Evolutionary conservation across 2,329 filamentous ascomycete species (phyloP), one percentile per base, ranked within the genome.

Genomic region (Curvularia verruculosa): DNA sequence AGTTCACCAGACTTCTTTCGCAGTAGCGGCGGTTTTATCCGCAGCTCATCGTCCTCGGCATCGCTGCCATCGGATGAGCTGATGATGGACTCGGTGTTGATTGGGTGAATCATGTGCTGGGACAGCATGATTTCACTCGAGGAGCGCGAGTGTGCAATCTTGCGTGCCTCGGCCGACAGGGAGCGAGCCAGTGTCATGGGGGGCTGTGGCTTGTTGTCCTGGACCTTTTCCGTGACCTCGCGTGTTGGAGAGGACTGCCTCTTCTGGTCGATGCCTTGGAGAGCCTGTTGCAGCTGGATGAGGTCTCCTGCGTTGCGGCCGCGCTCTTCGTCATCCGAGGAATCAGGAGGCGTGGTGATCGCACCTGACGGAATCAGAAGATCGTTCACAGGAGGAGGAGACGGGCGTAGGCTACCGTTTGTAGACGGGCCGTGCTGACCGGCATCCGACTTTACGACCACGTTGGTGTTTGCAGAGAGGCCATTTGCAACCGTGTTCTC

Each of bases 1-100:
- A 99, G 84, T 79, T 99, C 95, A 31, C 95, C 95, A 37, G 95
- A 98, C 83, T 99, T 99, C 82, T 99, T 99, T 69, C 95, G 88
- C 10, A 99, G 88, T 87, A 98, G 96, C 52, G 88, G 87, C n/a
- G 93, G 92, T 79, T 95, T 96, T 68, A 80, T 82, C 61, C 72
- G 77, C 59, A 84, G 68, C 54, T 80, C 88, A 79, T 75, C 86
- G 79, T 70, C 75, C 83, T 88, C 64, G 77, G 85, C 71, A 58
- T 85, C 82, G 65, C 82, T 83, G 44, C 83, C 84, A 34, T 78
- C 76, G 10, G 79, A 78, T 41, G 78, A 80, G 52, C 77, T 76
- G 49, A 75, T 72, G 52, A 78, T 69, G 15, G 78, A 77, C 66
- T 83, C 63, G 67, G 81, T 71, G 71, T 81, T 69, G 66, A 82